Evolutionary conservation across 257 asterid species (phyloP), one percentile per base, ranked within the genome.

Genomic region (Buddleja alternifolia): DNA sequence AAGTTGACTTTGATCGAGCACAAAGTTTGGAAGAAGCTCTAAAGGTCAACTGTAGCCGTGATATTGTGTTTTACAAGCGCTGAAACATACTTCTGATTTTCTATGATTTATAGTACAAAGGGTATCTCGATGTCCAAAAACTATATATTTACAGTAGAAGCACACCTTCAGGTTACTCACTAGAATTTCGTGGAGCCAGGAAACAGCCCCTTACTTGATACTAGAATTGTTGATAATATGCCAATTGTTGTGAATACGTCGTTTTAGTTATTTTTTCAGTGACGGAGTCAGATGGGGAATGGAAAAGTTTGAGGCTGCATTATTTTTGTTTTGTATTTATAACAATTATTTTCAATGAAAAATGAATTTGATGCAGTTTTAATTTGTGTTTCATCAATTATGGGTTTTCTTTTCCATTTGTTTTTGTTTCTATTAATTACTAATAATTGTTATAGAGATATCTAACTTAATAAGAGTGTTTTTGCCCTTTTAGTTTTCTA

Each of bases 11-110:
- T 74, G 95, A 93, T 71, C 82, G 78, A 17, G 90, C 71, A 37
- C 76, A 81, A 69, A 78, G 85, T 75, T 74, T 93, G 81, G 97
- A 90, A 76, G 96, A 93, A 76, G 97, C 96, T 63, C 73, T 90
- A 54, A 86, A 84, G 76, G 80, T 70, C 66, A 84, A 81, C 73
- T 90, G 95, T 72, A 88, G 97, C 73, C 90, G 89, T 60, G 95
- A 88, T 44, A 86, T 93, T 73, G 85, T 82, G 65, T 84, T 93
- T 77, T 88, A 80, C 89, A 86, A 76, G 75, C 64, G 9, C 14
- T 87, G 79, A 85, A 51, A 53, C 41, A 24, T 48, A 21, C 44
- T 24, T 19, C 12, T 5, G 21, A 8, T 44, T 7, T 54, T 44
- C n/a, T 29, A 29, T 5, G 34, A 29, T 29, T 29, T 29, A 29